phyloP scores from a whole-genome alignment of 2,329 filamentous ascomycete genomes.

The Chrysoporthe deuterocubensis region DNA sequence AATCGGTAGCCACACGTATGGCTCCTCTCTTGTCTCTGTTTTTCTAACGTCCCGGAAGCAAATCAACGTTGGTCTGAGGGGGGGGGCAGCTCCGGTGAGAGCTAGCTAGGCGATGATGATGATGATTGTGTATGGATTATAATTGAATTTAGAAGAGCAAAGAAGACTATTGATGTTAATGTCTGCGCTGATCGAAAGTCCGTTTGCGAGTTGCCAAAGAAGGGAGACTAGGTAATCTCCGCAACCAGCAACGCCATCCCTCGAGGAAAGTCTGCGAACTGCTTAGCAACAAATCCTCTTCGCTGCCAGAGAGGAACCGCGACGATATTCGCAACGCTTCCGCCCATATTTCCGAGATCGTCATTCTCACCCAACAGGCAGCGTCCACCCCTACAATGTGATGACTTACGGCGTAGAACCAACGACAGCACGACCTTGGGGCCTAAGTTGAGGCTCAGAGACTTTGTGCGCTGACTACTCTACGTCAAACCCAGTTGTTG shows the following conservation, averaged over 20 bases:
- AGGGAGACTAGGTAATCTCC: not conserved
- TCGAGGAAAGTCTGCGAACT: not conserved
- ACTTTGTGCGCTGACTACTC: not conserved
- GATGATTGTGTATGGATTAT: slow-evolving; percentile 28
- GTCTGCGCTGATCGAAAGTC: not conserved
- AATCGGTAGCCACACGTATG: slow-evolving; percentile 5
- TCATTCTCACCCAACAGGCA: too few species aligned
- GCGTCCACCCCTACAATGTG: too few species aligned
- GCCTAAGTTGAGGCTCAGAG: not conserved
- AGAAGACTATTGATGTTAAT: slow-evolving; percentile 14
- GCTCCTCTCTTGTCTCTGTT: slow-evolving; percentile 6
- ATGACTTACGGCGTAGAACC: too few species aligned
- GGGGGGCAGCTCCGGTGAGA: slow-evolving; percentile 6
- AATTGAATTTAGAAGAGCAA: slow-evolving; percentile 27
- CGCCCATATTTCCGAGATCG: too few species aligned
- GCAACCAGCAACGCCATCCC: not conserved
- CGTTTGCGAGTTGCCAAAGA: not conserved
- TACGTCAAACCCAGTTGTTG: not conserved
- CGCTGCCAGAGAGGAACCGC: too few species aligned
- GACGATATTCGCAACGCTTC: too few species aligned
- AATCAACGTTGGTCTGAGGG: slow-evolving; percentile 1
- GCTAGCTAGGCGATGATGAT: slow-evolving; percentile 13
- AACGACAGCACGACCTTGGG: not conserved
- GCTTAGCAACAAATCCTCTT: not conserved
- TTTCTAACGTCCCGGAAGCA: not conserved